Conservation (phyloP, 441 rosid species). For the Aquilaria agallochum region DNA sequence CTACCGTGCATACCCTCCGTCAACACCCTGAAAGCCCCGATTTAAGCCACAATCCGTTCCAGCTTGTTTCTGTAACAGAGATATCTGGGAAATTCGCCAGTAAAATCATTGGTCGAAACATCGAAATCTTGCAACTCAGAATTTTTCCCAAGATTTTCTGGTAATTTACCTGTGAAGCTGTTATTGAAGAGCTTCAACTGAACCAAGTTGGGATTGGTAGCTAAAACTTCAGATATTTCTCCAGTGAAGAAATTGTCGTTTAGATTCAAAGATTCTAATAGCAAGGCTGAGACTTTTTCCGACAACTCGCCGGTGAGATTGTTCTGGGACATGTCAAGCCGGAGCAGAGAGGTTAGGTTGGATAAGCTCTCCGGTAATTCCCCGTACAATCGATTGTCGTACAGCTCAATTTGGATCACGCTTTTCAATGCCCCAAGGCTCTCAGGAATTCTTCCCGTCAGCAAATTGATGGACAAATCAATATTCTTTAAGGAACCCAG, state of each 20-base stretch:
- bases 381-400: conserved; percentile 33
- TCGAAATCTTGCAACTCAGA: conserved; percentile 44
- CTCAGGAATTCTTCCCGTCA: conserved; percentile 49
- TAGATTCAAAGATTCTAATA: conserved; percentile 36
- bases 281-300: conserved; percentile 38
- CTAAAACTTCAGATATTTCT: conserved; percentile 40
- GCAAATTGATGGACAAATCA: conserved; percentile 42
- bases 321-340: conserved; percentile 59
- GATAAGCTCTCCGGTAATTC: conserved; percentile 52
- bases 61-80: conserved; percentile 47
- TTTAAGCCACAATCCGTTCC: conserved; percentile 14
- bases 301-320: conserved; percentile 43
- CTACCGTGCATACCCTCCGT: too few relatives aligned
- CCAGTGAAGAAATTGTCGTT: conserved; percentile 59
- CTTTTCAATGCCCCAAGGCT: conserved; percentile 35
- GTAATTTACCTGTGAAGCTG: conserved; percentile 59
- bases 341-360: conserved; percentile 31
- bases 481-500: conserved; percentile 34
- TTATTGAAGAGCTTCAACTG: conserved; percentile 61
- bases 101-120: conserved; percentile 48
- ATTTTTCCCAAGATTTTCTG: conserved; percentile 44
- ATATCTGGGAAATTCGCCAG: conserved; percentile 49
- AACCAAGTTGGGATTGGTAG: conserved; percentile 39
- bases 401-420: conserved; percentile 44
- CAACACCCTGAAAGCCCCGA: too few relatives aligned